Evolutionary conservation across 148 eudicot species (phyloP).

Genomic region (Camellia granthamiana): DNA sequence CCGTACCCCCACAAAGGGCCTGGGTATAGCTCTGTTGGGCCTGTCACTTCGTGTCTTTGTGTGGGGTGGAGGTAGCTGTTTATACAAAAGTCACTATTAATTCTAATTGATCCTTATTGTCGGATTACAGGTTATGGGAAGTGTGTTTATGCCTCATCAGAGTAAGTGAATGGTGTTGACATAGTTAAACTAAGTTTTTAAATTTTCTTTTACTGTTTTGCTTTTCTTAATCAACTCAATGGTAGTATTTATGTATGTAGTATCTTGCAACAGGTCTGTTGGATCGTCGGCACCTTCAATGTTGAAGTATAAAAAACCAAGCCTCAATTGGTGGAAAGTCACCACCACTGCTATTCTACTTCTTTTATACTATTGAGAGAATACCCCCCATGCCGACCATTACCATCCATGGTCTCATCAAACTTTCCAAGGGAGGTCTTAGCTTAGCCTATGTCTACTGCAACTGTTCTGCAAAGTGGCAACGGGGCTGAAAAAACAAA

Average conservation of each 20-base stretch:
- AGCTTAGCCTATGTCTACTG: too few relatives aligned
- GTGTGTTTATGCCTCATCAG: constrained; percentile 1
- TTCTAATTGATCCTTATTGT: not conserved
- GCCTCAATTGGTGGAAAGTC: not conserved
- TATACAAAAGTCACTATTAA: not conserved
- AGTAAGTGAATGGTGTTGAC: not conserved
- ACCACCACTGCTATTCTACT: not conserved
- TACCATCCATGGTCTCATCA: too few relatives aligned
- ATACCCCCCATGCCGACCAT: too few relatives aligned
- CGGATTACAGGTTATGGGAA: constrained; percentile 5
- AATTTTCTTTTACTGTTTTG: too few relatives aligned
- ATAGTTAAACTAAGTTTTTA: not conserved
- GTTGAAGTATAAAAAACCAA: not conserved
- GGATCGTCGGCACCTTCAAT: not conserved
- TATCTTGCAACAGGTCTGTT: not conserved
- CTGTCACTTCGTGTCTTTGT: not conserved
- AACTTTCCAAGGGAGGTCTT: not conserved
- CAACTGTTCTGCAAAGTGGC: not conserved
- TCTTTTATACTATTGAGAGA: not conserved
- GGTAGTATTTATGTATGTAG: too few relatives aligned
- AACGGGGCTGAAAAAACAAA: not conserved
- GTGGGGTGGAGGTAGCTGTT: not conserved
- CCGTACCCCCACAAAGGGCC: too few relatives aligned
- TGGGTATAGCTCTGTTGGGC: too few relatives aligned
- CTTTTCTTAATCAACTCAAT: too few relatives aligned